These are phyloP conservation scores for Zopfochytrium polystomum DNA, from an alignment of 371 early-diverging fungal species.

Conservation along the genomic window DNA sequence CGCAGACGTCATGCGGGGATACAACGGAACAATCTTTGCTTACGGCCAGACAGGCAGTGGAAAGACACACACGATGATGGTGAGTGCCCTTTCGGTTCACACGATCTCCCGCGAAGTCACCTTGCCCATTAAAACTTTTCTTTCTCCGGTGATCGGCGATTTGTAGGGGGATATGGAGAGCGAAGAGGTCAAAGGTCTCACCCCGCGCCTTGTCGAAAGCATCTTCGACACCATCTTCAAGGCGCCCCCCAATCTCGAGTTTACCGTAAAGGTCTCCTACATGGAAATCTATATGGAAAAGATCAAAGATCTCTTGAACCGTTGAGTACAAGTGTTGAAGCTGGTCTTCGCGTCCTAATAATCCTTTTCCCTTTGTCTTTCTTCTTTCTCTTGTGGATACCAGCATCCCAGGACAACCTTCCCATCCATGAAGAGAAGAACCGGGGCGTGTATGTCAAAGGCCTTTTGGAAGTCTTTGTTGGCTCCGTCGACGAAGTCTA, in stretches of 20 bases:
- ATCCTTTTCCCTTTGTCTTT: no score
- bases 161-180: conserved; percentile 82
- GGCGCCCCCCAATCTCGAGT: conserved; percentile 83
- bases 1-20: conserved; percentile 52
- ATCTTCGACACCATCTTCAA: conserved; percentile 84
- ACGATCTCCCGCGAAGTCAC: no score
- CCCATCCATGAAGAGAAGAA: conserved; percentile 93
- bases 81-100: conserved; percentile 39
- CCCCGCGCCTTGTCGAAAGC: conserved; percentile 88
- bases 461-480: conserved; percentile 89
- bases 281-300: conserved; percentile 99
- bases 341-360: conserved; percentile 9
- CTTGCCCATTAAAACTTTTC: no score
- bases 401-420: conserved; percentile 81
- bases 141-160: neutral
- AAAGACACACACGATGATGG: conserved; percentile 99
- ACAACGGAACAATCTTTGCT: conserved; percentile 97
- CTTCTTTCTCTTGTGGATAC: no score
- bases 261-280: conserved; percentile 91
- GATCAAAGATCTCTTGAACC: conserved; percentile 93
- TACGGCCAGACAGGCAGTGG: conserved; percentile 98
- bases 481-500: conserved; percentile 90
- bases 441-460: conserved; percentile 94
- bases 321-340: no score
- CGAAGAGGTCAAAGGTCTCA: conserved; percentile 86